Conservation (phyloP, 768 basidiomycete species). For the Leccinum longicurvipes region DNA sequence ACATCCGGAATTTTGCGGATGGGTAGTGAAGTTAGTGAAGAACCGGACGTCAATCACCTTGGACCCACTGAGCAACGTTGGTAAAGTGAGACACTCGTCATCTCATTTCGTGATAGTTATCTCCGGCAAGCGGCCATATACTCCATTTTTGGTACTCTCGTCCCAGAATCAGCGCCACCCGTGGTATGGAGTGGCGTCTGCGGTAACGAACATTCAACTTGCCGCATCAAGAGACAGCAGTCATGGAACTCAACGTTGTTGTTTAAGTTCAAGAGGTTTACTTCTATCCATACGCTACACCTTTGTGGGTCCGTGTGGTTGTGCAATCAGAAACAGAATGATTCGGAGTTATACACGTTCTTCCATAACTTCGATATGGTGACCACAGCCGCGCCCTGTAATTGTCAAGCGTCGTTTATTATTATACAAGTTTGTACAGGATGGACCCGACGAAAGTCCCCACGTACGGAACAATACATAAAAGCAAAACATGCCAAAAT, state of each 20-base stretch:
- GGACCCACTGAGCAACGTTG: background rate
- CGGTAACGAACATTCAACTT: background rate
- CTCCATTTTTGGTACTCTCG: conserved; percentile 1
- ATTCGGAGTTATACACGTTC: background rate
- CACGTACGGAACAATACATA: conserved; percentile 5
- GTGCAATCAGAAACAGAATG: background rate
- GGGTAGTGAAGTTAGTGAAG: background rate
- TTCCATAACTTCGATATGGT: background rate
- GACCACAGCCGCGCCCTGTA: background rate
- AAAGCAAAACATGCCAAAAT: conserved; percentile 1
- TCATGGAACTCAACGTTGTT: conserved; percentile 1
- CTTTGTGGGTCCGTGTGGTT: background rate
- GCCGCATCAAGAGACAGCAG: background rate
- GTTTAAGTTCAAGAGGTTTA: conserved; percentile 3
- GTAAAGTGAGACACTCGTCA: conserved; percentile 20
- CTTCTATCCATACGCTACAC: background rate
- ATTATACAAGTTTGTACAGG: conserved; percentile 6
- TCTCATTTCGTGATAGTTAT: conserved; percentile 10
- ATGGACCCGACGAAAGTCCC: background rate
- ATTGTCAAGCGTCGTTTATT: background rate
- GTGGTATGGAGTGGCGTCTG: background rate
- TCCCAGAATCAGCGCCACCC: background rate
- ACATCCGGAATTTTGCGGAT: conserved; percentile 1
- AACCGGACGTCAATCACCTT: background rate
- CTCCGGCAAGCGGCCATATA: background rate